Evolutionary conservation across 352 stramenopile genomes (phyloP).

Genomic region (Elongisporangium undulatum): DNA sequence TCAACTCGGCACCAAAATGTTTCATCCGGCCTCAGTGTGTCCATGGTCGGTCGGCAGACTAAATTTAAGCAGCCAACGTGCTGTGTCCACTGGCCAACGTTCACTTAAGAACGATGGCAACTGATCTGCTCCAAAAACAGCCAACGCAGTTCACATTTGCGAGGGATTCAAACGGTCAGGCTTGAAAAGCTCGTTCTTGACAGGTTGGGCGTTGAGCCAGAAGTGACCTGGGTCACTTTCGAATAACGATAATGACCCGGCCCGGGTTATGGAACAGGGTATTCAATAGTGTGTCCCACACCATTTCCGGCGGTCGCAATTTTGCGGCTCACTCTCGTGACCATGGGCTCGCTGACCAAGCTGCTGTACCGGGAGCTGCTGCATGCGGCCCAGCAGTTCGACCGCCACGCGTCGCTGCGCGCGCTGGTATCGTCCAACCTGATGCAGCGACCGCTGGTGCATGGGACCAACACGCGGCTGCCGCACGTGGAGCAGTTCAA

Average conservation of each 20-base stretch:
- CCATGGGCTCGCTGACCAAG: slow-evolving; percentile 16
- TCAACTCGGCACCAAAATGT: too few species aligned
- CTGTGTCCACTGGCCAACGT: too few species aligned
- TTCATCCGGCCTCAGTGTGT: too few species aligned
- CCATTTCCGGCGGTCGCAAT: not conserved
- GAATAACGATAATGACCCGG: not conserved
- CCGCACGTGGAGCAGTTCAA: slow-evolving; percentile 65
- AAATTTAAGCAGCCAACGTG: too few species aligned
- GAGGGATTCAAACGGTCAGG: too few species aligned
- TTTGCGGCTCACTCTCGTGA: not conserved
- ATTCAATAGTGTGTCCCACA: not conserved
- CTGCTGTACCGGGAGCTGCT: slow-evolving; percentile 74
- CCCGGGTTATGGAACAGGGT: not conserved
- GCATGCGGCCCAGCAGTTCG: slow-evolving; percentile 38
- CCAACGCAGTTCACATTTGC: too few species aligned
- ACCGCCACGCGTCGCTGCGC: slow-evolving; percentile 51
- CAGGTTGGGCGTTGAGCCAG: too few species aligned
- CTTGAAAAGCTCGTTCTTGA: too few species aligned
- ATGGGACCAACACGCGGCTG: slow-evolving; percentile 24
- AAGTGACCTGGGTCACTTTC: not conserved
- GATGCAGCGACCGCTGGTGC: slow-evolving; percentile 31
- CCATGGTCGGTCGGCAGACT: too few species aligned
- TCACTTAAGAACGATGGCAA: too few species aligned
- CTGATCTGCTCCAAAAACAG: too few species aligned
- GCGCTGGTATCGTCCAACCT: slow-evolving; percentile 61